Base-by-base conservation (phyloP, 768 basidiomycete species). In the Serendipita vermifera region DNA sequence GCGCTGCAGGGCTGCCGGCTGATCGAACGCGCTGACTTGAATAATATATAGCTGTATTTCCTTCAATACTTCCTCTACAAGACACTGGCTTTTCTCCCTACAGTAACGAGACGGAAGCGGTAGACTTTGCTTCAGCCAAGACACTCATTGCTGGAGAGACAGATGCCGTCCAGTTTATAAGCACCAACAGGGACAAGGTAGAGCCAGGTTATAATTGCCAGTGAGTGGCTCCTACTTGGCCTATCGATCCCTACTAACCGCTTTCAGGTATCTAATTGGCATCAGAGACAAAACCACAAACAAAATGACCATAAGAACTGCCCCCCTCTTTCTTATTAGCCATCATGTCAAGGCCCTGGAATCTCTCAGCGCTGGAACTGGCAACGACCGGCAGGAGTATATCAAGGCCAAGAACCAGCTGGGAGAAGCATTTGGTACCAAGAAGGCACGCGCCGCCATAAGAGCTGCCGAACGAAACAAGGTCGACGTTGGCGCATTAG, bases 401-500 rank as follows among this genome's bases (percentile, higher is more conserved):
- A 36, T 75, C 9, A 15, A 82, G 53, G 83, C 83, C 14, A 77
- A 83, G 38, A 86, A 78, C 55, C 74, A 79, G n/a, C 78, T 99
- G 1, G 92, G 94, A 31, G 84, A 91, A 67, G 80, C 86, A 1
- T 99, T 99, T 61, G 94, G 94, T 20, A 94, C 92, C 24, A 88
- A 91, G 71, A 98, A 96, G 66, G 89, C 91, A 40, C 85, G 89
- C 67, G 79, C 80, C 7, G 82, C 80, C 27, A 92, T 97, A 64
- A 79, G 79, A 54, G 85, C 90, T 3, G 78, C 77, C 55, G 91
- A 93, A 69, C 78, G 94, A 60, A 94, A 93, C 70, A 82, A 82
- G 66, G 82, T 99, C 33, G 91, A 96, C 70, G 80, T 87, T 17
- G 73, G 75, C 57, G 89, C 90, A 2, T 93, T 96, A 86, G 78